Evolutionary conservation across 2,329 filamentous ascomycete species (phyloP).

Genomic region (Blastomyces gilchristii): DNA sequence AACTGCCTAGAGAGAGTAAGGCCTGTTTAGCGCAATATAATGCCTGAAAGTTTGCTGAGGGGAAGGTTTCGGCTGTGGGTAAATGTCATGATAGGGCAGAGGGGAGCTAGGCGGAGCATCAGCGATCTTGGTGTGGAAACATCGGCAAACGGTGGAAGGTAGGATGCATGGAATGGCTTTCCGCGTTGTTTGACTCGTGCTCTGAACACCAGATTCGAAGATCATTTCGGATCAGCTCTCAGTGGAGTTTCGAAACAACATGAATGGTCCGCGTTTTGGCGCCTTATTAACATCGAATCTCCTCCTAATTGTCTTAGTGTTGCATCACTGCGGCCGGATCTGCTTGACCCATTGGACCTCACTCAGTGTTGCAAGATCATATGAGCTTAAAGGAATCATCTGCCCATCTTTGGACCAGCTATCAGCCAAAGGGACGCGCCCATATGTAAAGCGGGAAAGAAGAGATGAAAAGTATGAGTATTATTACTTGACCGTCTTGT

Average conservation of each 20-base stretch:
- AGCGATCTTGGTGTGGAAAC: constrained; percentile 7
- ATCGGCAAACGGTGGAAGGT: not conserved
- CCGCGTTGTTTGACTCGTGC: constrained; percentile 1
- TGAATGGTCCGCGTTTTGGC: not conserved
- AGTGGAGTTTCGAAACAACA: not conserved
- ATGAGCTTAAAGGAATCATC: constrained; percentile 1
- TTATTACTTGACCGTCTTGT: not conserved
- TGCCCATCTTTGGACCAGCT: not conserved
- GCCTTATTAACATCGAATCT: not conserved
- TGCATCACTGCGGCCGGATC: not conserved
- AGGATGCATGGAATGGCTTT: not conserved
- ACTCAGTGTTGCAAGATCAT: not conserved
- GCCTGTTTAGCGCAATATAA: not conserved
- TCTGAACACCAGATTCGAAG: not conserved
- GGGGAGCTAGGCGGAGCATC: not conserved
- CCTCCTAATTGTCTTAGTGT: not conserved
- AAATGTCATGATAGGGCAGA: constrained; percentile 5
- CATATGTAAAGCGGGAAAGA: not conserved
- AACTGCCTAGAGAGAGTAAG: not conserved
- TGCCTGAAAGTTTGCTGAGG: not conserved
- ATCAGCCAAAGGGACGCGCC: not conserved
- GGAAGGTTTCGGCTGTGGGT: not conserved
- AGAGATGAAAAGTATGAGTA: not conserved
- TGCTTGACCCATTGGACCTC: not conserved
- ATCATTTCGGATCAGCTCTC: constrained; percentile 1